Evolutionary conservation across 1,284 basidiomycete species (phyloP).

Genomic region (Ceratobasidium sp.): DNA sequence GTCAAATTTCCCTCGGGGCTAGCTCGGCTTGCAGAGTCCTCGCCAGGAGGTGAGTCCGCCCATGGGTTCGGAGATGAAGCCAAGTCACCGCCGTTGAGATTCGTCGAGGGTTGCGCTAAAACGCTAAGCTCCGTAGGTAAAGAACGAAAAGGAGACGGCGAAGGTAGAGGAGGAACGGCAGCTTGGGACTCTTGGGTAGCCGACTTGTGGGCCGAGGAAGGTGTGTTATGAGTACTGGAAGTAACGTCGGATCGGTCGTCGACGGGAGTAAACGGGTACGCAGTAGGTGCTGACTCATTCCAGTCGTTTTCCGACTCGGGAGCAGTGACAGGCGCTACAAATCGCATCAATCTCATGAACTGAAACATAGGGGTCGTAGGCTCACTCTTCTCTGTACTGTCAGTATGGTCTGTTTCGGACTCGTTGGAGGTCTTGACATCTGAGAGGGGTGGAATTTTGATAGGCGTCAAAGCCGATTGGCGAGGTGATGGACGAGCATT

Average conservation of each 20-base stretch:
- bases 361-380: too few relatives aligned
- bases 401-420: neutral
- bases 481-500: neutral
- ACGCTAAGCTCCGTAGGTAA: neutral
- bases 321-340: neutral
- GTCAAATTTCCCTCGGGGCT: neutral
- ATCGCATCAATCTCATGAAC: neutral
- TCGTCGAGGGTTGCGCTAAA: too few relatives aligned
- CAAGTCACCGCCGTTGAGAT: neutral
- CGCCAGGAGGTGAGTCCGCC: neutral
- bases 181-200: neutral
- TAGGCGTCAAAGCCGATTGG: neutral
- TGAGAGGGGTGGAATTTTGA: neutral
- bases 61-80: neutral
- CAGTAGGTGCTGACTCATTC: neutral
- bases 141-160: constrained; percentile 1
- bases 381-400: neutral
- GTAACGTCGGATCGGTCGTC: constrained; percentile 33
- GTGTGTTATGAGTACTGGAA: constrained; percentile 23
- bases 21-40: neutral
- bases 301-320: neutral
- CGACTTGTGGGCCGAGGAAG: neutral
- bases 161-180: neutral
- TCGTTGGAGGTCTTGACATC: neutral
- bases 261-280: constrained; percentile 18